Evolutionary conservation across 495 filamentous ascomycete species (phyloP), one percentile per base, ranked within the genome.

Genomic region (Podospora tetraspora): DNA sequence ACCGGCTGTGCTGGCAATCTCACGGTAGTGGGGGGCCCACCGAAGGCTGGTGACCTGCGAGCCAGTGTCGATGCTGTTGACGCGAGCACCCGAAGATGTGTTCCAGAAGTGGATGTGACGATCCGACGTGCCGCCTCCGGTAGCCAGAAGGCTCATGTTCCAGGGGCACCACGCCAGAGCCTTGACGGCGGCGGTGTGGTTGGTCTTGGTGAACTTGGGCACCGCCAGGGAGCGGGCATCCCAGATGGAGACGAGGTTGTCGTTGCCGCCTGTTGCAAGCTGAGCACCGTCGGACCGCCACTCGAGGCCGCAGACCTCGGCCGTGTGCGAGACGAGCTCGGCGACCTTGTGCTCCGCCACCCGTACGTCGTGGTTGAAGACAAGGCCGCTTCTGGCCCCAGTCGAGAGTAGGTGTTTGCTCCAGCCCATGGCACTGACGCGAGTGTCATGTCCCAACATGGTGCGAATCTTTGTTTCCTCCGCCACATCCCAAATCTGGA

Each of bases 51-150:
- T 99, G 34, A 99, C 95, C 79, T 98, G 95, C 27, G 92, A 96
- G 61, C 95, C 96, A 22, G 95, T 97, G 76, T 97, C 94, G 80
- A 99, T 97, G 85, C 92, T 95, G 88, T 99, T 99, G 78, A 94
- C 94, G 64, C 95, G 90, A 27, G 95, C 95, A 67, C 95, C 95
- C 9, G 95, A 96, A 19, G 95, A 98, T 60, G 91, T 92, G 84
- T 99, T 99, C 95, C 95, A 99, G 87, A 98, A 99, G 81, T 98
- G 96, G 78, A 99, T 99, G 81, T 97, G 91, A 71, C 92, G 89
- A 77, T 98, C 95, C 78, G 97, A 95, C 24, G 93, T 95, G 63
- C 95, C 95, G 72, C 96, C 96, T 34, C 96, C 95, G 27, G 96
- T 97, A 57, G 96, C 95, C 19, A 99, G 90, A 16, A 98, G 85